Evolutionary conservation across 371 early-diverging fungal genomes (phyloP).

Genomic region (Mortierella sp.): DNA sequence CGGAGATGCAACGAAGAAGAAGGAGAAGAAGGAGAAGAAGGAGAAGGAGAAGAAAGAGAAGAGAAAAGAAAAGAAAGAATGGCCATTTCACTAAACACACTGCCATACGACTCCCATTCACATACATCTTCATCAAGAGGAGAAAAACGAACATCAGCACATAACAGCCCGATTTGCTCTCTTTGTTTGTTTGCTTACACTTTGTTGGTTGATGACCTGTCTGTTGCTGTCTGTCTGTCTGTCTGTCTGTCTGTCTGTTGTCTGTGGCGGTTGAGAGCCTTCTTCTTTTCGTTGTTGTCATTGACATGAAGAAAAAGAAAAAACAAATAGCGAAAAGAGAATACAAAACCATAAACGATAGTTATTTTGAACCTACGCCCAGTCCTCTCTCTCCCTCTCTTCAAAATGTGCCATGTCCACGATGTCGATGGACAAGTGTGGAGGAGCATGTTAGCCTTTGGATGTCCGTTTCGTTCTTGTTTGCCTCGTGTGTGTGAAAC

Average conservation of each 20-base stretch:
- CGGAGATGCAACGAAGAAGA: background rate
- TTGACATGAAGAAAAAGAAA: background rate
- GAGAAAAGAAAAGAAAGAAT: background rate
- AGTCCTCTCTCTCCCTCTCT: background rate
- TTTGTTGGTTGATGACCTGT: background rate
- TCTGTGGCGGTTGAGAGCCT: conserved; percentile 14
- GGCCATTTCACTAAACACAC: background rate
- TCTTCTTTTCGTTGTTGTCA: background rate
- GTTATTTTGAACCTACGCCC: background rate
- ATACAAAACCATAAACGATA: background rate
- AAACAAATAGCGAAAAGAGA: background rate
- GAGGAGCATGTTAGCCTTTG: background rate
- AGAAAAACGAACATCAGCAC: background rate
- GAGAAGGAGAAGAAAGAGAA: background rate
- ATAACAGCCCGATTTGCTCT: background rate
- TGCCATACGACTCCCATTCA: background rate
- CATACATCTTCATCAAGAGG: background rate
- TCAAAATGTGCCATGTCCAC: background rate
- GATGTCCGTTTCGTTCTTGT: background rate
- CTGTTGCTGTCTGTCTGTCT: background rate
- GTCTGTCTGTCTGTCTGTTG: background rate
- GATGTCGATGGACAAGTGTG: background rate
- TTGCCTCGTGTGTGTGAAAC: background rate
- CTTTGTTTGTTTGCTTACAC: background rate
- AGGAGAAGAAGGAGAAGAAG: background rate